Evolutionary conservation across 116 monocot species (phyloP).

Genomic region (Phalaenopsis hybrid): DNA sequence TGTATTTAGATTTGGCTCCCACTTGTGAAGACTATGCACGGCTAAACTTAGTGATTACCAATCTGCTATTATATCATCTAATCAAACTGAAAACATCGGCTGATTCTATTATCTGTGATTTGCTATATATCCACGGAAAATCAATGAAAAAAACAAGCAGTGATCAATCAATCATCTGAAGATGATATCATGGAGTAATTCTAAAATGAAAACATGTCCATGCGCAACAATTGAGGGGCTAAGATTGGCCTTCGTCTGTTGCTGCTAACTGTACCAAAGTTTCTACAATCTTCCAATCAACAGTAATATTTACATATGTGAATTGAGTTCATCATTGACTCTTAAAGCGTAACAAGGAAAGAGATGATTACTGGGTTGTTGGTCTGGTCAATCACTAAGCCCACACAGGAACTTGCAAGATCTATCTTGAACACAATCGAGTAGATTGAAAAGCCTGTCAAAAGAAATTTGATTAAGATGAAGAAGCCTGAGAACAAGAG

Average conservation of each 20-base stretch:
- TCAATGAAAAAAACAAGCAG: background rate
- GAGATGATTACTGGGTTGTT: constrained; percentile 1
- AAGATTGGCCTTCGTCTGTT: background rate
- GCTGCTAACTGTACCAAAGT: background rate
- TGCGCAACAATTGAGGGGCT: background rate
- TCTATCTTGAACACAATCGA: too few relatives aligned
- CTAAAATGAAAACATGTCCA: background rate
- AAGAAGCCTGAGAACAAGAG: too few relatives aligned
- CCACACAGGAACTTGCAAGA: constrained; percentile 8
- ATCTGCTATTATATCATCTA: too few relatives aligned
- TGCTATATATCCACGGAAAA: background rate
- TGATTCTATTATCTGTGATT: too few relatives aligned
- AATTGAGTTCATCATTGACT: too few relatives aligned
- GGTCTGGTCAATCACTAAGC: constrained; percentile 6
- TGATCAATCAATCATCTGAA: background rate
- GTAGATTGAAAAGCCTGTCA: too few relatives aligned
- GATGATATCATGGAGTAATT: background rate
- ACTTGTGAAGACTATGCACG: too few relatives aligned
- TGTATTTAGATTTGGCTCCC: too few relatives aligned
- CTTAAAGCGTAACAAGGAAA: background rate
- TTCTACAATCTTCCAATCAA: background rate
- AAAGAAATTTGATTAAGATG: too few relatives aligned
- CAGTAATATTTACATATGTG: background rate
- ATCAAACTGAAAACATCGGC: too few relatives aligned
- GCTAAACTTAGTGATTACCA: too few relatives aligned